Percentiles rank a stretch among this genome's conserved stretches.
These are phyloP conservation scores for Pseudonitzschia multiseries DNA, from an alignment of 108 stramenopile genomes.

Conservation along the genomic window DNA sequence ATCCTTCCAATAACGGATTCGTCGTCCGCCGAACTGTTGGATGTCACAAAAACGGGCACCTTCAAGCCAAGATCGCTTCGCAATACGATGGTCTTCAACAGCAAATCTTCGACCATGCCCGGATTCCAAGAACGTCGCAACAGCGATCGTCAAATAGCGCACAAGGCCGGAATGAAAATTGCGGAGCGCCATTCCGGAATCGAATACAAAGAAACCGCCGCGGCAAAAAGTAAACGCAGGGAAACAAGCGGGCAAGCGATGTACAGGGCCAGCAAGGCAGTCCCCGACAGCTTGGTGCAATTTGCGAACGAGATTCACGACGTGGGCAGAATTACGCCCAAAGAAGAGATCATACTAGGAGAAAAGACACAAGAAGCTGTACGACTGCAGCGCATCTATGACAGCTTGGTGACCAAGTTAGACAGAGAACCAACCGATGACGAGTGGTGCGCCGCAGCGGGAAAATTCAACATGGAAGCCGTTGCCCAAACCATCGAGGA, in stretches of 20 bases:
- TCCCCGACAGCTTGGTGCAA: constrained; percentile 72
- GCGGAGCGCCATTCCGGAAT: constrained; percentile 34
- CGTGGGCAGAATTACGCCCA: constrained; percentile 64
- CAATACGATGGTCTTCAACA: background rate
- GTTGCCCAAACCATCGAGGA: constrained; percentile 64
- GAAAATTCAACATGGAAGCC: constrained; percentile 73
- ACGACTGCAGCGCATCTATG: constrained; percentile 58
- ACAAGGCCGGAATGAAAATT: constrained; percentile 30
- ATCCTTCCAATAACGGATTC: background rate
- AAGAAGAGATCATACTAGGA: constrained; percentile 75
- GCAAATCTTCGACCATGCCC: constrained; percentile 75
- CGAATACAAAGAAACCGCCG: constrained; percentile 29
- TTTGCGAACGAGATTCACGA: constrained; percentile 74
- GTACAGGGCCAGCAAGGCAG: constrained; percentile 62
- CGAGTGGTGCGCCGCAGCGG: constrained; percentile 87
- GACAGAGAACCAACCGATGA: constrained; percentile 80
- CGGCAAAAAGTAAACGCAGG: constrained; percentile 43
- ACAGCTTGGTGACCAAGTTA: constrained; percentile 47
- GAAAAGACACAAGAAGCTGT: constrained; percentile 80
- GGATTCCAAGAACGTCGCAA: constrained; percentile 47
- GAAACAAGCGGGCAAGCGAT: constrained; percentile 39
- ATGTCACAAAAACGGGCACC: background rate
- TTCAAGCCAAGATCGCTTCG: background rate
- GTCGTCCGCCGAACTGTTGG: background rate
- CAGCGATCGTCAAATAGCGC: constrained; percentile 27